Conservation (phyloP, 2,329 filamentous ascomycete genomes). For the Pyrenophora tritici-repentis region DNA sequence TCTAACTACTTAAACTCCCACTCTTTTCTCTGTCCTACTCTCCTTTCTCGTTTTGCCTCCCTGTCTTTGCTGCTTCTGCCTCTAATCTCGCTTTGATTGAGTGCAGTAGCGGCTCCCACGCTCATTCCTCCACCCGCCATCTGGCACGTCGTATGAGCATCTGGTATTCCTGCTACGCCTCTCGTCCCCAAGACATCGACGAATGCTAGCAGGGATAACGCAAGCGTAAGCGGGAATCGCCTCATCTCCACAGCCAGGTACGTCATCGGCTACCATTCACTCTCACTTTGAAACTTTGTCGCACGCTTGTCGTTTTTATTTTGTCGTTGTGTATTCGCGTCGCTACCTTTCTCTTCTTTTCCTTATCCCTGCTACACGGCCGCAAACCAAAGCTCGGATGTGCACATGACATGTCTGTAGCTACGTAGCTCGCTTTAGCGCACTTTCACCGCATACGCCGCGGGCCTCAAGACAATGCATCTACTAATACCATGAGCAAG, state of each 20-base stretch:
- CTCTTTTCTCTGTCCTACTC: too few relatives aligned
- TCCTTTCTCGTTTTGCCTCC: neutral
- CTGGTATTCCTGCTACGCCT: constrained; percentile 1
- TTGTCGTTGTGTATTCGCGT: too few relatives aligned
- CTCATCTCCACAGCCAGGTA: neutral
- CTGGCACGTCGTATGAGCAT: neutral
- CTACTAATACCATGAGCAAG: constrained; percentile 1
- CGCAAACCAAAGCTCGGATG: too few relatives aligned
- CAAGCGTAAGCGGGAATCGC: neutral
- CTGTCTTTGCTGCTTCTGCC: constrained; percentile 1
- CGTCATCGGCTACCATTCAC: neutral
- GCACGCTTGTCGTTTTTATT: too few relatives aligned
- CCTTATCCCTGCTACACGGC: too few relatives aligned
- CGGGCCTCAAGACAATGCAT: neutral
- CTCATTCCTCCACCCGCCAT: neutral
- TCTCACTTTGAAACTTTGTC: neutral
- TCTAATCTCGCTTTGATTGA: constrained; percentile 1
- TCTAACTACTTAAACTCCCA: too few relatives aligned
- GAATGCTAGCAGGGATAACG: neutral
- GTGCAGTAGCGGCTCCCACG: constrained; percentile 3
- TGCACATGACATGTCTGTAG: too few relatives aligned
- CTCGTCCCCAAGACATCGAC: neutral
- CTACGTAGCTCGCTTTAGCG: neutral
- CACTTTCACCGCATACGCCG: neutral
- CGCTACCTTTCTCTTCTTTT: too few relatives aligned